Base-by-base conservation (phyloP, 306 rosid species). In the Lagenaria siceraria region DNA sequence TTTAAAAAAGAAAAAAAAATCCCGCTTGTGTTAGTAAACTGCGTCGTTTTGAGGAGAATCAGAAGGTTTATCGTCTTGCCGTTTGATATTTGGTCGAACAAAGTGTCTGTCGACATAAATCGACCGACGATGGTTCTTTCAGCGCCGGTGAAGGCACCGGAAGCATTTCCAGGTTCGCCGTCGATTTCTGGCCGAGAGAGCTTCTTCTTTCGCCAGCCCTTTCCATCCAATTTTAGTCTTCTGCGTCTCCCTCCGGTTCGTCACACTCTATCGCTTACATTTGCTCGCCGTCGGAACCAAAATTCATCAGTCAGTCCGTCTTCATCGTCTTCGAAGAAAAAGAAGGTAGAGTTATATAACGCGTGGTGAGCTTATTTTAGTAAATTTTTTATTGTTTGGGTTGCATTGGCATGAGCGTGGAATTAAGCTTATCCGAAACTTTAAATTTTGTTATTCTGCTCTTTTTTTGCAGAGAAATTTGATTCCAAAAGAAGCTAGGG, bases 201-300 rank as follows among this genome's bases (percentile, higher is more conserved):
- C 17, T 71, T 79, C 84, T 60, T 48, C 22, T 21, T 14, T 15
- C 31, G 70, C 29, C 74, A 52, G n/a, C 64, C 53, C 43, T 19
- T 33, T 12, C 82, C 83, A 3, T 10, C 63, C 75, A 59, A 42
- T 61, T 80, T 81, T 6, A 61, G 65, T 43, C 77, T 61, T 33
- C 89, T 81, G 25, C 90, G 77, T n/a, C 87, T 38, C 22, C 90
- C 84, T 29, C 84, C 81, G 12, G n/a, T 84, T 79, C 87, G 83
- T 80, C 84, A 27, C 71, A 24, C 82, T 0, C 64, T 89, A 35
- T 5, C 82, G 3, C 76, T 85, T 10, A 61, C 84, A 15, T 64
- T 81, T 79, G 82, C 96, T 29, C 90, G 85, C 80, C 66, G 84
- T 51, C 87, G 76, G 9, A 80, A 82, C 78, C 76, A 53, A 60